Percentiles rank a stretch among this genome's conserved stretches.
phyloP scores from a whole-genome alignment of 176 grass and related monocot genomes.

The barley (Hordeum vulgare) region MorexV3_pseudomolecules_assembly NC_058520.1:104438030-104438529 shows the following conservation, averaged over 20 bases:
- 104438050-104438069: too few relatives aligned
- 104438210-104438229: too few relatives aligned
- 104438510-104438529: background rate
- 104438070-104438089: too few relatives aligned
- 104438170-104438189: background rate
- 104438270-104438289: background rate
- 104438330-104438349: too few relatives aligned
- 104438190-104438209: too few relatives aligned
- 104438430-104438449: background rate
- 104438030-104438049: too few relatives aligned
- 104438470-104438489: background rate
- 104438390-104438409: background rate
- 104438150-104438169: background rate
- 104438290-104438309: too few relatives aligned
- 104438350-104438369: background rate
- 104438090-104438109: too few relatives aligned
- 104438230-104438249: background rate
- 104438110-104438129: too few relatives aligned
- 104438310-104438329: background rate
- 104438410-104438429: background rate
- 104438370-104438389: background rate
- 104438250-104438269: background rate
- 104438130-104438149: background rate
- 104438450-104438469: background rate
- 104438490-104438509: background rate